phyloP scores from a whole-genome alignment of 2,329 filamentous ascomycete genomes.

The Clathrospora elynae region DNA sequence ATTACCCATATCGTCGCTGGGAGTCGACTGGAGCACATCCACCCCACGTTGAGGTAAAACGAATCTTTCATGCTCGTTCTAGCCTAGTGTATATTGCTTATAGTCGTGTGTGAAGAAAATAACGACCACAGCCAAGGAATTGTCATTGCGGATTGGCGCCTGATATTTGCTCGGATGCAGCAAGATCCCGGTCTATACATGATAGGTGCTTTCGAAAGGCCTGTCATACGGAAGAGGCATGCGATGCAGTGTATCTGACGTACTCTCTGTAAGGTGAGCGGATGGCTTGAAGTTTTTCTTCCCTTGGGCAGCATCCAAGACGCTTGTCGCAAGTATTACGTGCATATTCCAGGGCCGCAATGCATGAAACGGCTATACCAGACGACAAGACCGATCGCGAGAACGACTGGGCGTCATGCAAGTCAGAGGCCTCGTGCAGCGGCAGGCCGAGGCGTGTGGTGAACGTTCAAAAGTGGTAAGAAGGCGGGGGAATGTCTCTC shows the following conservation, averaged over 20 bases:
- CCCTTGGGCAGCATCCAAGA: constrained; percentile 23
- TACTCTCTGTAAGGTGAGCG: constrained; percentile 13
- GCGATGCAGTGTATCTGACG: neutral
- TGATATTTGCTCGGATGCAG: constrained; percentile 3
- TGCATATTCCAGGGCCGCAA: constrained; percentile 25
- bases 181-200: constrained; percentile 10
- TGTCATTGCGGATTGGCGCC: neutral
- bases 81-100: neutral
- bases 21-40: neutral
- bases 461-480: constrained; percentile 39
- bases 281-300: constrained; percentile 19
- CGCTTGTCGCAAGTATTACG: constrained; percentile 21
- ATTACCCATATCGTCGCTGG: neutral
- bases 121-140: constrained; percentile 2
- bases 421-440: constrained; percentile 36
- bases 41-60: neutral
- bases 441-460: constrained; percentile 26
- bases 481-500: constrained; percentile 43
- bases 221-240: constrained; percentile 5
- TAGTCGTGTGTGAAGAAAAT: neutral
- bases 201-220: constrained; percentile 1
- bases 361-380: constrained; percentile 25
- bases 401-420: constrained; percentile 43
- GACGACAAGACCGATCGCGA: constrained; percentile 22
- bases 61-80: constrained; percentile 3